Evolutionary conservation across 2,329 filamentous ascomycete genomes (phyloP), one percentile per base, ranked within the genome.

Genomic region (Botryosphaeria agaves): DNA sequence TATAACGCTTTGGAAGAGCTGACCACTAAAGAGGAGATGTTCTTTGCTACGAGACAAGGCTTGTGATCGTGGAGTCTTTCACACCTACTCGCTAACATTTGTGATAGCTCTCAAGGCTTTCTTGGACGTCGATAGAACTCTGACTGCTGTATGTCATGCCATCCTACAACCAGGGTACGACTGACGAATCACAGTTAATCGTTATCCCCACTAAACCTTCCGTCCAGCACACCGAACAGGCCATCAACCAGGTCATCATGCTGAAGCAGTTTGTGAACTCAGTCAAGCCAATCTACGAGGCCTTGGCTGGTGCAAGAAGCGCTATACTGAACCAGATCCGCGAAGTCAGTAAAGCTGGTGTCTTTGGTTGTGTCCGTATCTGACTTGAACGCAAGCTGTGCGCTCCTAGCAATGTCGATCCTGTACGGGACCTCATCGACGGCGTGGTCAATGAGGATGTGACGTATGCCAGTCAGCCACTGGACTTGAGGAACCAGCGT

Each of bases 401-500:
- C 41, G 62, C 64, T 3, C 69, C 73, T 0, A 64, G 68, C 11
- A 68, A 72, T 11, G 66, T 77, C 4, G 55, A 59, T 12, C 60
- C 64, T 1, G 65, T 87, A 3, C 59, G 75, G 26, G 55, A 65
- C 2, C 53, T 78, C 2, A 84, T 98, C 30, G 57, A 68, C 26
- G 56, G 62, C 9, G 70, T 70, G 0, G 75, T 98, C 40, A 89
- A 95, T 38, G 68, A 79, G 6, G 80, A 93, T 46, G 80, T 84
- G 0, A 69, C 65, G 0, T 91, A 79, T 41, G 77, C 81, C 34
- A 80, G 67, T 28, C 72, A 76, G 14, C 77, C 89, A 0, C 62
- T 95, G 4, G 87, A 94, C 37, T 61, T 93, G 33, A 70, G 85
- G 9, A 92, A 94, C 36, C 87, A 95, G 47, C 66, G 87, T 38